phyloP scores from a whole-genome alignment of 2,329 filamentous ascomycete genomes.

The Periconia digitata region DNA sequence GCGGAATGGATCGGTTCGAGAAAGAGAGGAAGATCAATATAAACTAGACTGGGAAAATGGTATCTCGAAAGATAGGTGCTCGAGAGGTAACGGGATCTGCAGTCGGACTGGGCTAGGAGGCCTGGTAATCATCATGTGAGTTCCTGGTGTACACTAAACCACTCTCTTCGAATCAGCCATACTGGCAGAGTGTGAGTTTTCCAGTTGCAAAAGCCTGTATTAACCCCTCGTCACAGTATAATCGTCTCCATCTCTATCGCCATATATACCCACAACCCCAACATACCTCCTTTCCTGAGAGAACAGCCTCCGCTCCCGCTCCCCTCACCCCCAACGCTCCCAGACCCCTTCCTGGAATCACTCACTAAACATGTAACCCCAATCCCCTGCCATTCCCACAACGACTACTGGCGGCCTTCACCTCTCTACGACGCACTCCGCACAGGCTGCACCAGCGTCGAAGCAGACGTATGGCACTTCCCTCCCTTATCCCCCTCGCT shows the following conservation, averaged over 20 bases:
- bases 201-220: too few species aligned
- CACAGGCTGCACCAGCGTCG: slow-evolving; percentile 57
- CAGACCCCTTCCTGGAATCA: slow-evolving; percentile 45
- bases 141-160: too few species aligned
- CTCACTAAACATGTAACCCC: slow-evolving; percentile 54
- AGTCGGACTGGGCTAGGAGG: too few species aligned
- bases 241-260: slow-evolving; percentile 29
- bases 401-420: slow-evolving; percentile 60
- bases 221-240: slow-evolving; percentile 41
- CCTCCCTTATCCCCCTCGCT: slow-evolving; percentile 54
- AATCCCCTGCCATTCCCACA: slow-evolving; percentile 59
- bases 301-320: slow-evolving; percentile 14
- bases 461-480: slow-evolving; percentile 61
- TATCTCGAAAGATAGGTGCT: not conserved
- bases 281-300: slow-evolving; percentile 24
- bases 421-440: slow-evolving; percentile 59
- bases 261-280: slow-evolving; percentile 47
- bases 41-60: slow-evolving; percentile 5
- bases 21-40: slow-evolving; percentile 19
- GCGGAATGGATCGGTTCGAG: slow-evolving; percentile 17
- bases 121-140: too few species aligned
- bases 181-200: too few species aligned
- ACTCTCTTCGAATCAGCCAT: too few species aligned
- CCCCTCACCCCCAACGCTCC: not conserved
- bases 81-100: not conserved